Percentiles rank a stretch among this genome's conserved stretches.
Conservation (phyloP, 495 filamentous ascomycete species). For the Hypoxylon intermedium region DNA sequence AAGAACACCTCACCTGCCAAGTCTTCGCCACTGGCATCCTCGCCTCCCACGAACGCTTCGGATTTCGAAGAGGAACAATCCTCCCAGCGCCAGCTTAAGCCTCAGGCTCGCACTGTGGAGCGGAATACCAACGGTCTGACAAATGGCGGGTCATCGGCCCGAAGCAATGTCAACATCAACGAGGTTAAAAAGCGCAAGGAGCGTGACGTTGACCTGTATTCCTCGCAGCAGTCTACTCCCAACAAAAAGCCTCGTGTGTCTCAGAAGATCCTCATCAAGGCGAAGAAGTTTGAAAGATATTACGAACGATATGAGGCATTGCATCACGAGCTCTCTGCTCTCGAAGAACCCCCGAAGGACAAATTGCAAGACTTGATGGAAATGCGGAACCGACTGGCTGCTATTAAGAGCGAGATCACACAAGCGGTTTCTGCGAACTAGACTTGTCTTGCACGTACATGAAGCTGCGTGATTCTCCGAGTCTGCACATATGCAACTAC, state of each 20-base stretch:
- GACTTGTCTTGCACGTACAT: not conserved
- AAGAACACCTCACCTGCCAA: conserved; percentile 69
- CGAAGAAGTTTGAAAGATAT: conserved; percentile 64
- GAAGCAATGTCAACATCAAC: conserved; percentile 9
- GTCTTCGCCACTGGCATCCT: conserved; percentile 75
- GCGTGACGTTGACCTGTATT: conserved; percentile 35
- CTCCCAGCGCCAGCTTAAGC: conserved; percentile 43
- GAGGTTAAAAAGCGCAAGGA: conserved; percentile 52
- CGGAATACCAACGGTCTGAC: conserved; percentile 23
- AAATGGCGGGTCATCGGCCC: conserved; percentile 24
- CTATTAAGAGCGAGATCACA: conserved; percentile 74
- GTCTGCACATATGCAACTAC: too few species aligned
- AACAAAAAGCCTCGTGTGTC: conserved; percentile 50
- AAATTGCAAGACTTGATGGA: conserved; percentile 64
- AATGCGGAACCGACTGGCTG: conserved; percentile 65
- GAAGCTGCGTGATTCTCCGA: too few species aligned
- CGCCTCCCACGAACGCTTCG: conserved; percentile 78
- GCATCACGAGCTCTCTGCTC: conserved; percentile 63
- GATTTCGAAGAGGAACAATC: conserved; percentile 58
- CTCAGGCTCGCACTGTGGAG: conserved; percentile 32
- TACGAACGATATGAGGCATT: conserved; percentile 70
- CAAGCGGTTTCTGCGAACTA: conserved; percentile 49
- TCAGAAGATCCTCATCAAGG: conserved; percentile 57
- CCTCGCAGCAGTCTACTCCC: conserved; percentile 38
- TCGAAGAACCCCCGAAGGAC: conserved; percentile 59